Evolutionary conservation across 2,329 filamentous ascomycete genomes (phyloP).

Genomic region (Alternaria metachromatica): DNA sequence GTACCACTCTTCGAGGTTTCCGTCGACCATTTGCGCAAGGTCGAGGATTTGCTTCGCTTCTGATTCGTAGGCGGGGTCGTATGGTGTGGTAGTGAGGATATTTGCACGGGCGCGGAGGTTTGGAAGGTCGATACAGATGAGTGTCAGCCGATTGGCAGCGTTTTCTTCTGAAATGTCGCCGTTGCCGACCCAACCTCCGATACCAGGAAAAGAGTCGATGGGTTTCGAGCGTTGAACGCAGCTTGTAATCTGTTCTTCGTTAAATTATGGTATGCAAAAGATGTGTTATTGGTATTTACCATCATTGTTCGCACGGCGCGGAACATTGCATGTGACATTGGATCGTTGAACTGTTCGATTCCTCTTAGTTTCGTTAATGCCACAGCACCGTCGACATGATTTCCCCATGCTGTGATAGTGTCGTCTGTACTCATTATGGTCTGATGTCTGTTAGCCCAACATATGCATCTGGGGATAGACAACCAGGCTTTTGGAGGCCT

Average conservation of each 20-base stretch:
- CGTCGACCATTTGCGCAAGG: slow-evolving; percentile 47
- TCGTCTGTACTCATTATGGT: slow-evolving; percentile 49
- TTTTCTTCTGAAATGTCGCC: slow-evolving; percentile 45
- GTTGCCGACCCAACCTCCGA: slow-evolving; percentile 43
- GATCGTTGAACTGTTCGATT: slow-evolving; percentile 47
- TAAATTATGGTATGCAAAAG: not conserved
- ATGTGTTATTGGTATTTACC: slow-evolving; percentile 26
- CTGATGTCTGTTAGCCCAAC: slow-evolving; percentile 31
- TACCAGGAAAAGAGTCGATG: slow-evolving; percentile 47
- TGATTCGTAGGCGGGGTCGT: slow-evolving; percentile 21
- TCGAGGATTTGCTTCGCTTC: slow-evolving; percentile 45
- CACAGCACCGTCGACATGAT: slow-evolving; percentile 52
- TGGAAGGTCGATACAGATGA: slow-evolving; percentile 50
- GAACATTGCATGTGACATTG: slow-evolving; percentile 48
- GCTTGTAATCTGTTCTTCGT: slow-evolving; percentile 43
- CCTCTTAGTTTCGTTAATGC: slow-evolving; percentile 49
- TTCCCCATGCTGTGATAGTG: slow-evolving; percentile 47
- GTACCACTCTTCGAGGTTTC: slow-evolving; percentile 47
- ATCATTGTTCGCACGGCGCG: slow-evolving; percentile 51
- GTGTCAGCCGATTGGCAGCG: slow-evolving; percentile 49
- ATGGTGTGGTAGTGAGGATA: slow-evolving; percentile 33
- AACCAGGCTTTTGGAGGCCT: slow-evolving; percentile 23
- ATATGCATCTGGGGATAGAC: slow-evolving; percentile 1
- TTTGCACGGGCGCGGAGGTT: slow-evolving; percentile 46
- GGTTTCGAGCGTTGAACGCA: slow-evolving; percentile 50